Conservation (phyloP, 2,329 filamentous ascomycete genomes). For the Emmonsia crescens region DNA sequence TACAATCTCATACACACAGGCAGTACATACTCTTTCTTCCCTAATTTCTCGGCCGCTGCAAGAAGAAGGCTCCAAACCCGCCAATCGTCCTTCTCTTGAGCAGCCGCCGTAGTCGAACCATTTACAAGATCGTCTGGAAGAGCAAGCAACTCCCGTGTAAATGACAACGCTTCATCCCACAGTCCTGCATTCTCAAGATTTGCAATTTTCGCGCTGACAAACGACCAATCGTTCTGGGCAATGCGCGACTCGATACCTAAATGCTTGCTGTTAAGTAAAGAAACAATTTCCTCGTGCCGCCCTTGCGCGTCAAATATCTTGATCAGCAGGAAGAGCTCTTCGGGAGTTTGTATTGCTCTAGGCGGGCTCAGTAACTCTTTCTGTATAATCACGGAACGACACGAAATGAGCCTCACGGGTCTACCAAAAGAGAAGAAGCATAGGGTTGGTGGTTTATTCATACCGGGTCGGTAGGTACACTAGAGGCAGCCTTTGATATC, state of each 20-base stretch:
- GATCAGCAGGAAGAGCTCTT: conserved; percentile 36
- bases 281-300: conserved; percentile 29
- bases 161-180: conserved; percentile 31
- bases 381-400: conserved; percentile 20
- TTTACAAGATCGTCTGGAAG: conserved; percentile 22
- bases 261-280: conserved; percentile 33
- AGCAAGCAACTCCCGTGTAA: conserved; percentile 27
- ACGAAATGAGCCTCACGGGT: conserved; percentile 12
- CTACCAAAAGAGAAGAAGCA: neutral
- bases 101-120: conserved; percentile 15
- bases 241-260: conserved; percentile 33
- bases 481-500: conserved; percentile 37
- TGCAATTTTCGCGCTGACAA: conserved; percentile 30
- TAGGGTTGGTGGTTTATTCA: conserved; percentile 11
- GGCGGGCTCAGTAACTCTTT: conserved; percentile 31
- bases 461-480: conserved; percentile 35
- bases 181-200: conserved; percentile 27
- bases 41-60: conserved; percentile 22
- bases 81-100: conserved; percentile 36
- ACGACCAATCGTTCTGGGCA: conserved; percentile 34
- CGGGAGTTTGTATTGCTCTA: conserved; percentile 36
- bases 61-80: conserved; percentile 36
- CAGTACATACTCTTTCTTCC: conserved; percentile 24
- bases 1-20: neutral
- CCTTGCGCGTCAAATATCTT: conserved; percentile 35